Evolutionary conservation across 768 basidiomycete genomes (phyloP).

Genomic region (Melanogaster broomeanus): DNA sequence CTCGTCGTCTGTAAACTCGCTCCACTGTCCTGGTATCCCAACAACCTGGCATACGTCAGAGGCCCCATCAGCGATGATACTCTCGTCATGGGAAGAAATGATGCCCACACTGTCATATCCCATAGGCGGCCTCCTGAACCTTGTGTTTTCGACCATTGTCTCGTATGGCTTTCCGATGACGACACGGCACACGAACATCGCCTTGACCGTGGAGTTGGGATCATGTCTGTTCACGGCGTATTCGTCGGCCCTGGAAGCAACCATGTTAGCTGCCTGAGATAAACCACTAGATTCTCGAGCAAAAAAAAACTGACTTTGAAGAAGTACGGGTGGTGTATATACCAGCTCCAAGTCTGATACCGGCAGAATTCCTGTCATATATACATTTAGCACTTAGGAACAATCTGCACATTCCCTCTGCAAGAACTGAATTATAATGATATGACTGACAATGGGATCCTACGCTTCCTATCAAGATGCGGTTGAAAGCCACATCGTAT

Average conservation of each 20-base stretch:
- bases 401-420: no score
- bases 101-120: slow-evolving; percentile 24
- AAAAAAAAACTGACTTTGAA: slow-evolving; percentile 19
- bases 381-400: background rate
- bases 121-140: slow-evolving; percentile 12
- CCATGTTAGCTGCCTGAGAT: background rate
- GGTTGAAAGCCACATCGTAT: slow-evolving; percentile 23
- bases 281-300: background rate
- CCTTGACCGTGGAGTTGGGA: slow-evolving; percentile 7
- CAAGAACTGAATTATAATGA: background rate
- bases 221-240: slow-evolving; percentile 16
- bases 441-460: slow-evolving; percentile 10
- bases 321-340: slow-evolving; percentile 23
- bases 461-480: slow-evolving; percentile 18
- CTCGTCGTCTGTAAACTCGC: slow-evolving; percentile 22
- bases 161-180: slow-evolving; percentile 16
- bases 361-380: slow-evolving; percentile 8
- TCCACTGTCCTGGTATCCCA: slow-evolving; percentile 7
- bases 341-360: slow-evolving; percentile 27
- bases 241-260: slow-evolving; percentile 14
- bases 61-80: background rate
- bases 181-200: slow-evolving; percentile 26
- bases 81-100: no score
- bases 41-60: slow-evolving; percentile 11
- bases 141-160: slow-evolving; percentile 7